Conservation (phyloP, 192 early-diverging fungal species). For the Linnemannia schmuckeri region DNA sequence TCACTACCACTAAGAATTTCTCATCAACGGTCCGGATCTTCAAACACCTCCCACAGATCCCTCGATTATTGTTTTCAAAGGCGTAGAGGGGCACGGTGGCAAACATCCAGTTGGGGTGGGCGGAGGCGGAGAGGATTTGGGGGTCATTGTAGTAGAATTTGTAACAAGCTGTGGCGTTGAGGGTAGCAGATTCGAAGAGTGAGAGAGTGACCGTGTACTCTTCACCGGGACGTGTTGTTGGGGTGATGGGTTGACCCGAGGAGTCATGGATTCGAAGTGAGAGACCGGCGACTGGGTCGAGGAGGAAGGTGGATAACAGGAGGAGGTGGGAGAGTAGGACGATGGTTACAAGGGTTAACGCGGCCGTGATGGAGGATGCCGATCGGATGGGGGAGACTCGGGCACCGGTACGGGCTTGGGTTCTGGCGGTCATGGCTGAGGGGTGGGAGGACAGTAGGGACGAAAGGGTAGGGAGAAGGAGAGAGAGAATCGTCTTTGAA, state of each 20-base stretch:
- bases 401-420: too few relatives aligned
- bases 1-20: neutral
- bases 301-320: too few relatives aligned
- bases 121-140: neutral
- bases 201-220: neutral
- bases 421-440: too few relatives aligned
- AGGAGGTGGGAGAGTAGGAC: too few relatives aligned
- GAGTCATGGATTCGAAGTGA: neutral
- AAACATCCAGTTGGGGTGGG: neutral
- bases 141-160: neutral
- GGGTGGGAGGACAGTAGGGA: too few relatives aligned
- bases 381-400: too few relatives aligned
- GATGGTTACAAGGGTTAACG: too few relatives aligned
- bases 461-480: too few relatives aligned
- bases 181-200: neutral
- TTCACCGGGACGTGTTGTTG: neutral
- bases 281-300: too few relatives aligned
- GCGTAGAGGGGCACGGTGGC: neutral
- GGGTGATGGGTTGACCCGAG: neutral
- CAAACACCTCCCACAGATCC: neutral
- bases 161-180: neutral
- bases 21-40: neutral
- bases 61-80: neutral
- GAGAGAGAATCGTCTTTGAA: too few relatives aligned
- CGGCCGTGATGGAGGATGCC: too few relatives aligned